phyloP scores from a whole-genome alignment of 2,329 filamentous ascomycete genomes.

The Ophiognomonia clavigignenti-juglandacearum region DNA sequence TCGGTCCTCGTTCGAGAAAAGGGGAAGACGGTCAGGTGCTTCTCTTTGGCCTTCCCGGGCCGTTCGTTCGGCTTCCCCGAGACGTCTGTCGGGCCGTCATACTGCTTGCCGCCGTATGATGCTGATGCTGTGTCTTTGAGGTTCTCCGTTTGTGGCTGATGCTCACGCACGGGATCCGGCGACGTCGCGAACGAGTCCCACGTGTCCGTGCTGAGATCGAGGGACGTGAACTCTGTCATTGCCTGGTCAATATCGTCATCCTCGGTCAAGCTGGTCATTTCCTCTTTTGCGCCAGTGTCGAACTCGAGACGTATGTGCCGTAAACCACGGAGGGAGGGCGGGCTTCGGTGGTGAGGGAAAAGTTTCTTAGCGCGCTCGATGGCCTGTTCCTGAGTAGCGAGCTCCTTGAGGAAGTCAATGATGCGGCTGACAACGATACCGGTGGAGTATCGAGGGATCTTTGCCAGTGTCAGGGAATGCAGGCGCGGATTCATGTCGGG shows the following conservation, averaged over 20 bases:
- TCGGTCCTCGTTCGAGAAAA: constrained; percentile 7
- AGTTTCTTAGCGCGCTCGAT: constrained; percentile 28
- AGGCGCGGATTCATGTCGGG: constrained; percentile 56
- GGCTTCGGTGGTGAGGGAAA: constrained; percentile 30
- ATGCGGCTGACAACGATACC: constrained; percentile 47
- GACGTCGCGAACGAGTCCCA: constrained; percentile 20
- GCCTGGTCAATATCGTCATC: constrained; percentile 30
- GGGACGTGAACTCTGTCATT: constrained; percentile 42
- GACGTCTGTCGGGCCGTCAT: background rate
- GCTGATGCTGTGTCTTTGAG: background rate
- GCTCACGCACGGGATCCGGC: too few relatives aligned
- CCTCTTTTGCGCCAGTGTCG: constrained; percentile 36
- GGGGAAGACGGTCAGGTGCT: background rate
- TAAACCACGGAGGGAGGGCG: constrained; percentile 45
- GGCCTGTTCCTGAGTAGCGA: constrained; percentile 43
- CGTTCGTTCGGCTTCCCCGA: background rate
- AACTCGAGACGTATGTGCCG: constrained; percentile 51
- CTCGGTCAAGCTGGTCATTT: constrained; percentile 24
- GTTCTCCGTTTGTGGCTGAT: background rate
- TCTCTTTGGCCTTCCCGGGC: background rate
- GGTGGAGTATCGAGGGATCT: constrained; percentile 48
- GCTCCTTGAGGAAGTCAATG: constrained; percentile 39
- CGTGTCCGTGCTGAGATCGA: constrained; percentile 33
- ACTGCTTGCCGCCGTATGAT: background rate
- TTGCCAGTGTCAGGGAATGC: constrained; percentile 46